Percentiles rank a stretch among this genome's conserved stretches.
These are phyloP conservation scores for Elaeagnus macrophylla DNA, from an alignment of 306 rosid species.

Conservation along the genomic window DNA sequence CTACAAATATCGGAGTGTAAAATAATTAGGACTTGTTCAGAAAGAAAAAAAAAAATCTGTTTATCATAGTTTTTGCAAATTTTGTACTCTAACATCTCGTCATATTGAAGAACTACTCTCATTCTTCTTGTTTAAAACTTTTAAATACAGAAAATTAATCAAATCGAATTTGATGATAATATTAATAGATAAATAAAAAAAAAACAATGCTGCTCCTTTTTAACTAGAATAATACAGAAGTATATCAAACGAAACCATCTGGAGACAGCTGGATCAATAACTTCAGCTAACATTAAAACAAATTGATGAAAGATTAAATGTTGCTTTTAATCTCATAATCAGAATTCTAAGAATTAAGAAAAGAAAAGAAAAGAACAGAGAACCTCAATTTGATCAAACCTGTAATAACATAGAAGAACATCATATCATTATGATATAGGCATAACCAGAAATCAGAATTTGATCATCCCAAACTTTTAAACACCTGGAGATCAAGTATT, in stretches of 20 bases:
- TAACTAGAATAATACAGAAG: too few species aligned
- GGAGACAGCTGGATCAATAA: too few species aligned
- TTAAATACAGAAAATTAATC: neutral
- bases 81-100: slow-evolving; percentile 5
- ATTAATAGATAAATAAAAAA: neutral
- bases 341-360: too few species aligned
- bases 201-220: neutral
- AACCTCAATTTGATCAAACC: slow-evolving; percentile 1
- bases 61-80: neutral
- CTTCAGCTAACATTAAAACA: too few species aligned
- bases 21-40: too few species aligned
- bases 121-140: slow-evolving; percentile 6
- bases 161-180: too few species aligned
- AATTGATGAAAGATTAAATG: too few species aligned
- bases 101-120: slow-evolving; percentile 8
- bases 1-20: too few species aligned
- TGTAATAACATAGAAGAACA: neutral
- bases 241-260: too few species aligned
- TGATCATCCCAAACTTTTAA: neutral
- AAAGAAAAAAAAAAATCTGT: too few species aligned
- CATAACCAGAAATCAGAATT: neutral
- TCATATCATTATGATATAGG: neutral
- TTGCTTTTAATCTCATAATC: too few species aligned
- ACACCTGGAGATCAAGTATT: neutral
- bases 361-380: neutral